Evolutionary conservation across 2,329 filamentous ascomycete species (phyloP).

Genomic region (Zymoseptoria passerinii): DNA sequence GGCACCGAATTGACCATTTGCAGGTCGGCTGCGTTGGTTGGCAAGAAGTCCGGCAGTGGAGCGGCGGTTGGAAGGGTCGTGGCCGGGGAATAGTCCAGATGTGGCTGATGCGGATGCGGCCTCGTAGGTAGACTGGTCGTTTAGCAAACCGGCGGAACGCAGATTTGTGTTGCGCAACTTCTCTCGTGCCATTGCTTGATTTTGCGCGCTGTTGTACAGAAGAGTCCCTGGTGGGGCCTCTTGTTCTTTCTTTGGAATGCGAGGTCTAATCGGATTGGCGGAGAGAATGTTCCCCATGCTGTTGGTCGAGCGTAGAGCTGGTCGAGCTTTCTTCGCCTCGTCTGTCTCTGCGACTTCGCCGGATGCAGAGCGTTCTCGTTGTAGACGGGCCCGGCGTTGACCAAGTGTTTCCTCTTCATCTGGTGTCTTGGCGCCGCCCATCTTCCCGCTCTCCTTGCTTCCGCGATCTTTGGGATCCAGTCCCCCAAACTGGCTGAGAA

Average conservation of each 20-base stretch:
- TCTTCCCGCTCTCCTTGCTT: conserved; percentile 30
- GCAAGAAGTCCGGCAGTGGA: conserved; percentile 25
- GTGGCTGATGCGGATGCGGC: conserved; percentile 23
- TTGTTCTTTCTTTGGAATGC: conserved; percentile 3
- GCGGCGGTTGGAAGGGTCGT: conserved; percentile 9
- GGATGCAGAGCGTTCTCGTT: conserved; percentile 53
- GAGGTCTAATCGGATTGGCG: conserved; percentile 26
- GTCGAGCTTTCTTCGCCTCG: conserved; percentile 36
- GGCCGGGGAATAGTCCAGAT: conserved; percentile 16
- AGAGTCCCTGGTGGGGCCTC: conserved; percentile 31
- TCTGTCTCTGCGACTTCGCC: conserved; percentile 29
- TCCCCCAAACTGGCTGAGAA: conserved; percentile 57
- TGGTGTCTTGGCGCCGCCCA: conserved; percentile 3
- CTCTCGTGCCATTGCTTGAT: conserved; percentile 30
- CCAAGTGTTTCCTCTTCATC: conserved; percentile 68
- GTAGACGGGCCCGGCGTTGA: conserved; percentile 64
- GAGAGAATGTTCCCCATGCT: conserved; percentile 56
- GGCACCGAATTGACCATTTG: conserved; percentile 29
- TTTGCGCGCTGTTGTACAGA: conserved; percentile 27
- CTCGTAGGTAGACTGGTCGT: conserved; percentile 18
- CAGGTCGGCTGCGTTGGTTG: conserved; percentile 10
- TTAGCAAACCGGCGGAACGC: conserved; percentile 22
- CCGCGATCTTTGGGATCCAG: conserved; percentile 35
- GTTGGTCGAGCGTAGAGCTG: conserved; percentile 36
- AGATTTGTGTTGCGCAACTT: conserved; percentile 29